Base-by-base conservation (phyloP, 306 rosid genomes). In the Alnus rubra region DNA sequence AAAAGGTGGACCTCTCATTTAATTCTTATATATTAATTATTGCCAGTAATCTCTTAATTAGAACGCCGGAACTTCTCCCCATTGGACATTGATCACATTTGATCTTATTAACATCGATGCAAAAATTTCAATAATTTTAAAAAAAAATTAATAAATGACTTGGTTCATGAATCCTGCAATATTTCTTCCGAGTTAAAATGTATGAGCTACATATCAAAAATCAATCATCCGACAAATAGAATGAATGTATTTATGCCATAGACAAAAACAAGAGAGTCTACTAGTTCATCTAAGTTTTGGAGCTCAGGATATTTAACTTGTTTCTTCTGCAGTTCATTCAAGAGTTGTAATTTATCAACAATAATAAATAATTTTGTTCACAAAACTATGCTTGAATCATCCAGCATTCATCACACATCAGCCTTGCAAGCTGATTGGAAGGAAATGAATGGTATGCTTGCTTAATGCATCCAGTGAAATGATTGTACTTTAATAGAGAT, bases 351-450 rank as follows among this genome's bases (percentile, higher is more conserved):
- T 14, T 85, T 80, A 82, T 81, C 82, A 76, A 73, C 81, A 28
- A 88, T 39, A 86, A 78, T 81, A 89, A 75, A 69, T 81, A 85
- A 69, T 72, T 83, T 79, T 83, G 45, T 73, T 81, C 83, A 83
- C 49, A 80, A 87, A 81, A 83, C 83, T 76, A 14, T 83, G 83
- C 85, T 88, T 85, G 83, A 79, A 81, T 78, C 92, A 85, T 84
- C 86, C 52, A 89, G 89, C 80, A 91, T 37, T 89, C 84, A 87
- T 89, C 88, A 91, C 97, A 93, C 92, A 85, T 89, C 97, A 86
- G 87, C 95, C 86, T 91, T 86, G 94, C 90, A 87, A 85, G 89
- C 98, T 93, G 94, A 86, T 89, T 71, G 80, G 80, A 86, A 77
- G 86, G 78, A 82, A 81, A 39, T 53, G 71, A 89, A 23, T 23